Evolutionary conservation across 768 basidiomycete species (phyloP), one percentile per base, ranked within the genome.

Genomic region (Tremella mesenterica): DNA sequence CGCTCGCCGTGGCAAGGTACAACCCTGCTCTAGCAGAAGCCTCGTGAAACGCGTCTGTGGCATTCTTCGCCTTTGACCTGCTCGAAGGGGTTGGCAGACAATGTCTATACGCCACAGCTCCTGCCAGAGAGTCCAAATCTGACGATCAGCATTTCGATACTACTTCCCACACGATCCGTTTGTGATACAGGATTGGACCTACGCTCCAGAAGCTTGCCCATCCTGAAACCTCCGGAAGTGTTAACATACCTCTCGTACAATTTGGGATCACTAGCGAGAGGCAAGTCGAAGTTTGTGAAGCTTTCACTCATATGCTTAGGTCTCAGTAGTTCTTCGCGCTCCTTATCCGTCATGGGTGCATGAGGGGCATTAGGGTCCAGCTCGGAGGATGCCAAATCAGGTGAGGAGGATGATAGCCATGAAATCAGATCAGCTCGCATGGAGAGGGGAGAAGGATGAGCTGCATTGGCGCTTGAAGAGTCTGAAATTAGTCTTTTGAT

Each of bases 1-100:
- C 87, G 5, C 83, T 81, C 30, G 87, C 88, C 1, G 88, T 89
- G 12, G 88, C 87, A 59, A 89, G 79, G 59, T 88, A 89, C 61
- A 87, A 83, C 1, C 85, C 85, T 23, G 79, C 77, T 46, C 84
- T 79, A 20, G 81, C 75, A 2, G 62, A 85, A 75, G 48, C 75
- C 74, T 34, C 80, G 80, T 69, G 62, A 78, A 78, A 86, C 9
- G 57, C 52, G 20, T 57, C 26, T 77, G 54, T 53, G 9, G 48
- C 26, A 12, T 59, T 52, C 10, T 54, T n/a, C 3, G 64, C 47
- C 4, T 53, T 48, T 6, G 52, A 36, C 9, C 46, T 43, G 2
- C 54, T 31, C 1, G 44, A 18, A 29, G 48, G 48, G 1, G 61
- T 36, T 6, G 70, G 70, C 2, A 72, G 61, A 49, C 64, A 65